Base-by-base conservation (phyloP, 345 rosid genomes). In the Cardiospermum halicacabum region DNA sequence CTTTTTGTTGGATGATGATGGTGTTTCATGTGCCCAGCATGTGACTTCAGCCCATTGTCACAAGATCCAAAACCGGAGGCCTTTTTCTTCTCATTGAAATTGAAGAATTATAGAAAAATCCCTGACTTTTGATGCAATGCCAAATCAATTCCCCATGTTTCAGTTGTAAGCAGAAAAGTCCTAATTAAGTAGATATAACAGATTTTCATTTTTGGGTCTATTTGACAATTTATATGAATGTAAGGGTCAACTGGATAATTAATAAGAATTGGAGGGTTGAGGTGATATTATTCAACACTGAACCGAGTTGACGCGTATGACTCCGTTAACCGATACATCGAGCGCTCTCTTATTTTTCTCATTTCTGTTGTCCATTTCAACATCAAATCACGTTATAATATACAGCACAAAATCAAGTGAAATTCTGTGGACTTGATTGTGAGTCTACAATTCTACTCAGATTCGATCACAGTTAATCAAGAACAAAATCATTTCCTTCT, bases 11-110 rank as follows among this genome's bases (percentile, higher is more conserved):
- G n/a, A n/a, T n/a, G n/a, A n/a, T n/a, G n/a, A n/a, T n/a, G n/a
- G n/a, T n/a, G n/a, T n/a, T n/a, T 53, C 68, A 64, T 51, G 59
- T 32, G 59, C 51, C 27, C 11, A 9, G 37, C 68, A 37, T 37
- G 51, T 53, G 68, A 11, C 3, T 50, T 47, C 32, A 24, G 9
- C 16, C 27, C 21, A 4, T 3, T 4, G 49, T 59, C 50, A n/a
- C n/a, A 39, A 59, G 19, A 49, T 24, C 6, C 37, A 1, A 16
- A 51, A n/a, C n/a, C n/a, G n/a, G n/a, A 21, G 48, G 25, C 12
- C 24, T 13, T 28, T 48, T 31, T 7, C 28, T 9, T 3, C 19
- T 21, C 15, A 5, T 5, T 7, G 6, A 4, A 34, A 34, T 34
- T 7, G 39, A 4, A 34, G 39, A 34, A 34, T 34, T 34, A 34